These are phyloP conservation scores for Nakataea oryzae DNA, from an alignment of 2,329 filamentous ascomycete species.

Conservation along the genomic window DNA sequence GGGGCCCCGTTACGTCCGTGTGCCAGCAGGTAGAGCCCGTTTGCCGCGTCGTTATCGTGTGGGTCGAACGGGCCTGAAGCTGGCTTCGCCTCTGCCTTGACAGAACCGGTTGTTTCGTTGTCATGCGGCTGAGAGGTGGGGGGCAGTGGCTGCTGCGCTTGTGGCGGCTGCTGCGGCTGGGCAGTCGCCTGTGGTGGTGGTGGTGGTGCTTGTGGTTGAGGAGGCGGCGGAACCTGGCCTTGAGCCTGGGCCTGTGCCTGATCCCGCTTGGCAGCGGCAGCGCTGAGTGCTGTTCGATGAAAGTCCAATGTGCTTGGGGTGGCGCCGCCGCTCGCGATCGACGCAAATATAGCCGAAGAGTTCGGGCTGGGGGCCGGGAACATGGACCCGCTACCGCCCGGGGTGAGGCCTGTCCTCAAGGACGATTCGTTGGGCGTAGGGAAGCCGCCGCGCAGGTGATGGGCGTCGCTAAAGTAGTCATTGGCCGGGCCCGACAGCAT, in stretches of 20 bases:
- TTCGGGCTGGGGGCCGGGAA: constrained; percentile 87
- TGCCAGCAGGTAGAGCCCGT: constrained; percentile 85
- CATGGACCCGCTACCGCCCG: constrained; percentile 93
- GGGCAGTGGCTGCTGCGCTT: constrained; percentile 16
- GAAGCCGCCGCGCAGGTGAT: constrained; percentile 71
- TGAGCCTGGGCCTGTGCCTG: constrained; percentile 32
- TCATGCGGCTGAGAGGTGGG: constrained; percentile 46
- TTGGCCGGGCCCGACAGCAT: constrained; percentile 83
- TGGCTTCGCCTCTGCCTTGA: constrained; percentile 40
- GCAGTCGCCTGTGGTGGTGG: constrained; percentile 15
- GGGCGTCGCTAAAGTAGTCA: constrained; percentile 81
- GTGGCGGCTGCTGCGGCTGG: constrained; percentile 23
- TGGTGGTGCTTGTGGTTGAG: constrained; percentile 21
- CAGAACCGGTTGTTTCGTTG: constrained; percentile 23
- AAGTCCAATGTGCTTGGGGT: constrained; percentile 92
- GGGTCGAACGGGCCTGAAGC: constrained; percentile 64
- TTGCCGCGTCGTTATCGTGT: constrained; percentile 91
- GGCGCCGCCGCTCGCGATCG: constrained; percentile 67
- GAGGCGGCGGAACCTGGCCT: constrained; percentile 17
- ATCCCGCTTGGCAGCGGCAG: constrained; percentile 56
- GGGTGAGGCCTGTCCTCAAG: constrained; percentile 80
- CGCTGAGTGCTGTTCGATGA: constrained; percentile 81
- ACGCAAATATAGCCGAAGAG: constrained; percentile 71
- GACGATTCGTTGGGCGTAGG: constrained; percentile 96
- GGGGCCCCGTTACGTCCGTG: constrained; percentile 52